These are phyloP conservation scores for Pulveroboletus sp. DNA, from an alignment of 768 basidiomycete species.

Conservation along the genomic window DNA sequence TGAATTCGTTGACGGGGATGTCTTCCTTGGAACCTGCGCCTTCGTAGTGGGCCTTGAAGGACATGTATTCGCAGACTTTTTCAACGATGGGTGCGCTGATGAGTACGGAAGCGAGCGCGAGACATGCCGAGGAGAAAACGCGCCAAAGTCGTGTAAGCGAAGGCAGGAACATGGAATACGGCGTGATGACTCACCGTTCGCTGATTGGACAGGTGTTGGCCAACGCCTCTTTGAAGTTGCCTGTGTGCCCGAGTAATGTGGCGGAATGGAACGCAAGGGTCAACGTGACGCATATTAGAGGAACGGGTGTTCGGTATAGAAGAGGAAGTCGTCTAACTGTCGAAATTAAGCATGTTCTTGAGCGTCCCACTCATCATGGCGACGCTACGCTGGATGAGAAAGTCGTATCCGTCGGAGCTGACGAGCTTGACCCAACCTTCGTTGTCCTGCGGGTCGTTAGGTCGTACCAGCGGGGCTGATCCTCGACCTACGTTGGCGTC, in stretches of 20 bases:
- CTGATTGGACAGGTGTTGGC: slow-evolving; percentile 64
- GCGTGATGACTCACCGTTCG: slow-evolving; percentile 53
- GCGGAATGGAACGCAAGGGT: slow-evolving; percentile 7
- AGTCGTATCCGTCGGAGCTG: slow-evolving; percentile 77
- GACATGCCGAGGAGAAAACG: neutral
- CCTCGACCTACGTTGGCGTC: slow-evolving; percentile 16
- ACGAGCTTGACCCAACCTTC: slow-evolving; percentile 72
- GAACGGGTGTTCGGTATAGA: slow-evolving; percentile 2
- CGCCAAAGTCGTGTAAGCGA: neutral
- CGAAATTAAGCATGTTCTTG: slow-evolving; percentile 70
- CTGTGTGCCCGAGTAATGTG: slow-evolving; percentile 32
- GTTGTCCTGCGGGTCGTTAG: slow-evolving; percentile 12
- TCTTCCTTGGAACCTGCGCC: slow-evolving; percentile 70
- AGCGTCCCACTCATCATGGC: slow-evolving; percentile 79
- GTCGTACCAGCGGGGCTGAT: no score
- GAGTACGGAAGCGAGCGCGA: neutral
- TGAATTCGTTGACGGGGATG: slow-evolving; percentile 68
- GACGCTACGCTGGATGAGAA: slow-evolving; percentile 69
- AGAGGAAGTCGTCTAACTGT: slow-evolving; percentile 42
- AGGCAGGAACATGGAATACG: neutral
- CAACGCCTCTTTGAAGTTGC: slow-evolving; percentile 69
- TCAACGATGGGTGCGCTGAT: slow-evolving; percentile 68
- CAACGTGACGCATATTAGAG: slow-evolving; percentile 6
- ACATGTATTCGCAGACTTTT: slow-evolving; percentile 86
- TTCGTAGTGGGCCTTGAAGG: slow-evolving; percentile 77